phyloP scores from a whole-genome alignment of 371 early-diverging fungal genomes.

The Mucor piriformis region DNA sequence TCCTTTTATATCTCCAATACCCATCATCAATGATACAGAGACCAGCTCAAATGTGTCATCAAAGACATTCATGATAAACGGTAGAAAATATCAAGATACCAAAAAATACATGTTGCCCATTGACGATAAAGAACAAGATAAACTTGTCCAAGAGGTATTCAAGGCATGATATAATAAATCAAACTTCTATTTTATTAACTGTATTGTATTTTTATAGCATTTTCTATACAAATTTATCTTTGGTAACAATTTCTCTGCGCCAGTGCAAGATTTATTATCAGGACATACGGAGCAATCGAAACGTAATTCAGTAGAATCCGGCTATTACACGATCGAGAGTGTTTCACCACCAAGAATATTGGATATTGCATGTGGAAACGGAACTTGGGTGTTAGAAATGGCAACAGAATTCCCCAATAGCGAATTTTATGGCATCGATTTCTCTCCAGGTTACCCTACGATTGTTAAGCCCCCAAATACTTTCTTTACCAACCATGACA shows the following conservation, averaged over 20 bases:
- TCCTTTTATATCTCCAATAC: background rate
- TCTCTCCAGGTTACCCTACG: conserved; percentile 49
- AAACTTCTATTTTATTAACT: background rate
- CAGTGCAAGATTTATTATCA: conserved; percentile 39
- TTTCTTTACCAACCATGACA: conserved; percentile 48
- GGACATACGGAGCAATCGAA: conserved; percentile 6
- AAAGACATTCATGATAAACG: background rate
- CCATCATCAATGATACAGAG: background rate
- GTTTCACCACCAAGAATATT: conserved; percentile 29
- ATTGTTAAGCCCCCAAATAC: conserved; percentile 57
- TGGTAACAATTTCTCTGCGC: conserved; percentile 42
- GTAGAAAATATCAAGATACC: conserved; percentile 29
- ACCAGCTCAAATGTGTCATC: background rate
- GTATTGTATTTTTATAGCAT: conserved; percentile 29
- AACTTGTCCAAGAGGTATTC: conserved; percentile 40
- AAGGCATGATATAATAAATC: too few species aligned
- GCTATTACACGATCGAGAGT: background rate
- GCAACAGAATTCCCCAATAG: conserved; percentile 56
- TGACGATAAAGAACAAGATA: conserved; percentile 45
- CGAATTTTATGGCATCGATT: conserved; percentile 55
- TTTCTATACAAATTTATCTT: conserved; percentile 44
- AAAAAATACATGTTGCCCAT: conserved; percentile 26
- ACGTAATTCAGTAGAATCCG: conserved; percentile 10
- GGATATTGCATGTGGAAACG: conserved; percentile 50
- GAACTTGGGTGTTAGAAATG: conserved; percentile 58